phyloP scores from a whole-genome alignment of 495 filamentous ascomycete genomes.

The Penicillium roqueforti region DNA sequence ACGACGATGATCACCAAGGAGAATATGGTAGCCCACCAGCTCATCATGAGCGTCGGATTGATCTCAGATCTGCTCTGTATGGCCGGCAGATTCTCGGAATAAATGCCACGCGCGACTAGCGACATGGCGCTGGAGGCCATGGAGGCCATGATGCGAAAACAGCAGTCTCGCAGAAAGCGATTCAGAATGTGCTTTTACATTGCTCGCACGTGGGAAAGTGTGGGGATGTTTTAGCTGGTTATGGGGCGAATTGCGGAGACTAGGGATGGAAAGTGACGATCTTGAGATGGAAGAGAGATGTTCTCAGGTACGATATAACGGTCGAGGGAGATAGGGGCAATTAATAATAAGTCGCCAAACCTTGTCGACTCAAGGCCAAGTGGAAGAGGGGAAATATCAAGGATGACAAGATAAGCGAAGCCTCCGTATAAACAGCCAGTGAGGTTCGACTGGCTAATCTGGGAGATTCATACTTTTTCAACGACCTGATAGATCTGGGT shows the following conservation, averaged over 20 bases:
- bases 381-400: background rate
- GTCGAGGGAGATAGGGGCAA: slow-evolving; percentile 1
- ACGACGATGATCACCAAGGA: slow-evolving; percentile 75
- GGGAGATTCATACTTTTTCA: background rate
- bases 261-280: background rate
- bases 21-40: slow-evolving; percentile 90
- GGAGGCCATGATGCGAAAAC: slow-evolving; percentile 6
- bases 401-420: background rate
- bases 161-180: slow-evolving; percentile 19
- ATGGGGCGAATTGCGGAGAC: slow-evolving; percentile 12
- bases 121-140: slow-evolving; percentile 16
- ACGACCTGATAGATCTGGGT: no score
- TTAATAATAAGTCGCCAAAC: background rate
- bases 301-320: background rate
- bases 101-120: slow-evolving; percentile 21
- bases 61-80: slow-evolving; percentile 50
- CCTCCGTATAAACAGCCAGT: background rate
- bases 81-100: slow-evolving; percentile 49
- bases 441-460: slow-evolving; percentile 7
- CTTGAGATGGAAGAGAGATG: background rate
- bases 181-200: slow-evolving; percentile 19
- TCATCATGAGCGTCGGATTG: slow-evolving; percentile 79
- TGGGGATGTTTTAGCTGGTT: slow-evolving; percentile 3
- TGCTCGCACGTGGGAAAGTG: slow-evolving; percentile 21
- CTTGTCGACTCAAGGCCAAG: no score